These are phyloP conservation scores for Piper longum DNA, from an alignment of 164 flowering plant species.

Conservation along the genomic window DNA sequence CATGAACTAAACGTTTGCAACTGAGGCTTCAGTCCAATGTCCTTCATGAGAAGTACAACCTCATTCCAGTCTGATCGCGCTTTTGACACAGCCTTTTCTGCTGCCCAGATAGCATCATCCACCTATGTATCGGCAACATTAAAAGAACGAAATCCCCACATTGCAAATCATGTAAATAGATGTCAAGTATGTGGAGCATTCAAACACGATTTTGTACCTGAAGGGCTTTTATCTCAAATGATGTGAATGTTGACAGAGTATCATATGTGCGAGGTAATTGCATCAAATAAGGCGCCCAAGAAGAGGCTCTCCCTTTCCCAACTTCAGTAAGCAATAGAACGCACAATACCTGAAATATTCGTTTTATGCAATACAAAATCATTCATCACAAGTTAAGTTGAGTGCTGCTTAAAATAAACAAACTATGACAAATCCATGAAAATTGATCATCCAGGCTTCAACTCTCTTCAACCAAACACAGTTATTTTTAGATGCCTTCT, in stretches of 20 bases:
- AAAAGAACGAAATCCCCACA: background rate
- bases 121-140: conserved; percentile 28
- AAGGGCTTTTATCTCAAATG: conserved; percentile 56
- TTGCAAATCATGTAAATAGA: background rate
- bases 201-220: conserved; percentile 35
- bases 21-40: conserved; percentile 43
- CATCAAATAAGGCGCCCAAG: conserved; percentile 64
- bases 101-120: conserved; percentile 71
- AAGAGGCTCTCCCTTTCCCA: conserved; percentile 56
- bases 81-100: conserved; percentile 52
- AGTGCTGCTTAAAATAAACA: background rate
- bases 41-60: conserved; percentile 37
- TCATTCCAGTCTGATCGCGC: conserved; percentile 61
- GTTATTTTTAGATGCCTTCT: too few species aligned
- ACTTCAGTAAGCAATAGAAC: conserved; percentile 64
- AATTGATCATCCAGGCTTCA: too few species aligned
- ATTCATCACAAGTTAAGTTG: background rate
- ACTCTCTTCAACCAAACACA: too few species aligned
- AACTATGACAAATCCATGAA: background rate
- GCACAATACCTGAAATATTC: conserved; percentile 39
- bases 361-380: background rate
- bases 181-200: background rate
- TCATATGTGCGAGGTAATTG: conserved; percentile 56
- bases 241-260: conserved; percentile 41
- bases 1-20: conserved; percentile 53